phyloP scores from a whole-genome alignment of 768 basidiomycete genomes.

The Auriscalpium orientale region DNA sequence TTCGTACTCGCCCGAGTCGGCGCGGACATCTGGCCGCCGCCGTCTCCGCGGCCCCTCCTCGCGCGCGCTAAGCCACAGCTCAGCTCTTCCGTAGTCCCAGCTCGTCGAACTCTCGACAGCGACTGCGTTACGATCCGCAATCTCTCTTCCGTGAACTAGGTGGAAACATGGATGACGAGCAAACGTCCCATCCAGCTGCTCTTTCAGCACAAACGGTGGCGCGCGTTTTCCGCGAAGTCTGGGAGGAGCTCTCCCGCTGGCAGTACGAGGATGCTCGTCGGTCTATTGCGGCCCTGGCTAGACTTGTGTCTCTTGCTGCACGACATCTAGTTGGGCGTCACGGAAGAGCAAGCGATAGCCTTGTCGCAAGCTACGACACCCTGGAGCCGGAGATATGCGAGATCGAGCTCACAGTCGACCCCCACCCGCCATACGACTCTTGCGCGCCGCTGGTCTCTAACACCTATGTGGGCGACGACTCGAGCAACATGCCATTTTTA shows the following conservation, averaged over 20 bases:
- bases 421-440: constrained; percentile 42
- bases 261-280: constrained; percentile 16
- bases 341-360: constrained; percentile 4
- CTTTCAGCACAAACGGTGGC: background rate
- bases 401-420: constrained; percentile 5
- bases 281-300: constrained; percentile 9
- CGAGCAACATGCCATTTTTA: constrained; percentile 48
- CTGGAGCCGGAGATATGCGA: background rate
- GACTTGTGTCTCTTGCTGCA: constrained; percentile 6
- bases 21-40: too few relatives aligned
- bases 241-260: constrained; percentile 21
- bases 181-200: too few relatives aligned
- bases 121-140: too few relatives aligned
- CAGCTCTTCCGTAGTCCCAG: too few relatives aligned
- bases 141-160: too few relatives aligned
- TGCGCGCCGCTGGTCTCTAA: constrained; percentile 45
- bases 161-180: too few relatives aligned
- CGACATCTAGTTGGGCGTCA: background rate
- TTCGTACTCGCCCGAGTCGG: too few relatives aligned
- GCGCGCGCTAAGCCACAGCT: too few relatives aligned
- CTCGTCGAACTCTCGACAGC: too few relatives aligned
- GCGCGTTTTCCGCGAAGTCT: constrained; percentile 16
- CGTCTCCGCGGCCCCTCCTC: too few relatives aligned
- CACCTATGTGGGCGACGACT: constrained; percentile 40
- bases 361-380: background rate